phyloP scores from a whole-genome alignment of 495 filamentous ascomycete genomes.

The Daldinia loculata region DNA sequence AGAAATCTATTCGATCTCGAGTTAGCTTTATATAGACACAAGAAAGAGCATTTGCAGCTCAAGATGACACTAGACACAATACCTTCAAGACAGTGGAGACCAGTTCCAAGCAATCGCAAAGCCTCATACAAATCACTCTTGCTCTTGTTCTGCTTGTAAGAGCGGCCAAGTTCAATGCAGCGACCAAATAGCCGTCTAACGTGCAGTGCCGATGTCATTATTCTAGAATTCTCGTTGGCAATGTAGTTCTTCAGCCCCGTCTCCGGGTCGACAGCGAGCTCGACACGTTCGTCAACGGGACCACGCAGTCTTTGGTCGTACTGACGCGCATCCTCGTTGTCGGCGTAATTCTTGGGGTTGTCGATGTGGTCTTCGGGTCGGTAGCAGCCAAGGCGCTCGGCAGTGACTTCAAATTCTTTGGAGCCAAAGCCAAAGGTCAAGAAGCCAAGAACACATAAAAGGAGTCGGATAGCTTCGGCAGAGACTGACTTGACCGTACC shows the following conservation, averaged over 20 bases:
- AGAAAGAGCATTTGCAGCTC: background rate
- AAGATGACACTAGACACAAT: conserved; percentile 21
- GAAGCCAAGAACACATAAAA: conserved; percentile 71
- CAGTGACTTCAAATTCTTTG: conserved; percentile 89
- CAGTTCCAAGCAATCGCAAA: conserved; percentile 83
- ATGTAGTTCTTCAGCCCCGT: conserved; percentile 95
- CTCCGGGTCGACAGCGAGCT: conserved; percentile 76
- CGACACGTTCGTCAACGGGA: conserved; percentile 78
- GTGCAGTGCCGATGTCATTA: conserved; percentile 78
- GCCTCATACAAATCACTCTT: conserved; percentile 85
- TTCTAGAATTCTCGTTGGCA: conserved; percentile 76
- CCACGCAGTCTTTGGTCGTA: conserved; percentile 82
- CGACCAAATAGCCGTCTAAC: conserved; percentile 75
- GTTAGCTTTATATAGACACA: conserved; percentile 11
- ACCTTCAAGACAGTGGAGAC: conserved; percentile 86
- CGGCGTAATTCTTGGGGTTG: conserved; percentile 80
- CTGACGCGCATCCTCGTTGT: conserved; percentile 83
- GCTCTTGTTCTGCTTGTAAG: conserved; percentile 66
- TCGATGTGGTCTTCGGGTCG: conserved; percentile 90
- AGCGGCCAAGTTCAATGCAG: conserved; percentile 76
- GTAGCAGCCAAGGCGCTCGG: conserved; percentile 87
- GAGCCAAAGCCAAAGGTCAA: conserved; percentile 83
- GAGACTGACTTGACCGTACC: conserved; percentile 89
- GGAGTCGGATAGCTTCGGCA: conserved; percentile 85
- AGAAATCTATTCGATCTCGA: conserved; percentile 65